Conservation (phyloP, 2,329 filamentous ascomycete genomes). For the Monilinia vaccinii-corymbosi region DNA sequence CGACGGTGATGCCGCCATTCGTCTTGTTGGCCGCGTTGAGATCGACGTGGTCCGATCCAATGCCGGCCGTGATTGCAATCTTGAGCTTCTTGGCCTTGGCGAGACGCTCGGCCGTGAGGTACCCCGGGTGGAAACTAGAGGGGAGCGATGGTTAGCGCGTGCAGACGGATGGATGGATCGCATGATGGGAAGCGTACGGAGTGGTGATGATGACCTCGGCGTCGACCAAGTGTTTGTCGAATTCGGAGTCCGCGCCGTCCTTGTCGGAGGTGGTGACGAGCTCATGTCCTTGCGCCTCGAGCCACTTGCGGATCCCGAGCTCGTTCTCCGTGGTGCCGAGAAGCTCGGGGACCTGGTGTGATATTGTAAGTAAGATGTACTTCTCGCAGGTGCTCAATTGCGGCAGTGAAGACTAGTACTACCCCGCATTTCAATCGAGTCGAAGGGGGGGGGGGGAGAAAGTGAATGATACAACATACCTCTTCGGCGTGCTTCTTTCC, state of each 20-base stretch:
- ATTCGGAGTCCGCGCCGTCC: conserved; percentile 84
- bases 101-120: conserved; percentile 91
- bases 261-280: conserved; percentile 97
- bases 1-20: conserved; percentile 94
- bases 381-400: conserved; percentile 5
- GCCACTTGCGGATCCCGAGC: conserved; percentile 93
- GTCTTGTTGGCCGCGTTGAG: conserved; percentile 88
- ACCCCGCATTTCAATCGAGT: conserved; percentile 5
- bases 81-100: conserved; percentile 99
- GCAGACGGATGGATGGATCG: not conserved
- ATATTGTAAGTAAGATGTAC: conserved; percentile 1
- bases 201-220: conserved; percentile 99
- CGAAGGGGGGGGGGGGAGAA: not conserved
- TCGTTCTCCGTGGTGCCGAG: conserved; percentile 93
- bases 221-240: conserved; percentile 92
- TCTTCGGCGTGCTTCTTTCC: conserved; percentile 78
- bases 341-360: conserved; percentile 58
- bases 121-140: conserved; percentile 87
- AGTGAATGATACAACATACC: conserved; percentile 30
- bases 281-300: conserved; percentile 94
- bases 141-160: not conserved
- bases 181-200: conserved; percentile 48
- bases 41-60: conserved; percentile 97
- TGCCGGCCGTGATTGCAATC: conserved; percentile 92
- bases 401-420: not conserved